These are phyloP conservation scores for Phytophthora rubi DNA, from an alignment of 352 stramenopile genomes.

Conservation along the genomic window DNA sequence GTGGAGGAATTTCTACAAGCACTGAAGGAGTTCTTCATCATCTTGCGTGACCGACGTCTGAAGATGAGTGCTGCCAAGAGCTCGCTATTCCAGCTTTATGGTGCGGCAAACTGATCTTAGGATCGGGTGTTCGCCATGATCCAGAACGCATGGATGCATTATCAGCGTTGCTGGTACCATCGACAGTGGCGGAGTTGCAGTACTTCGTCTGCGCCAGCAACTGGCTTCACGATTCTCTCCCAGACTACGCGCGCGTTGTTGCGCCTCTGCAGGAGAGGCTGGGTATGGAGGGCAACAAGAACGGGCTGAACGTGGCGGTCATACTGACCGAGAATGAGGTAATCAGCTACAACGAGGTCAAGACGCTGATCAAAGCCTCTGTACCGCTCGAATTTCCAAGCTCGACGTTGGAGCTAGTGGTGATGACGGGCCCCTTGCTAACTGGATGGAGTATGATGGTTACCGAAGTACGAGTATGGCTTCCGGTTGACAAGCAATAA, in stretches of 20 bases:
- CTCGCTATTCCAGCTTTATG: slow-evolving; percentile 22
- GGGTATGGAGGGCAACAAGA: slow-evolving; percentile 11
- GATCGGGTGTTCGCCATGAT: too few relatives aligned
- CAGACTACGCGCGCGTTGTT: slow-evolving; percentile 22
- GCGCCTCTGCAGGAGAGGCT: slow-evolving; percentile 17
- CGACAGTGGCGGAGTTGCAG: slow-evolving; percentile 11
- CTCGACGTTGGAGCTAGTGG: background rate
- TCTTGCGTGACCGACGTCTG: slow-evolving; percentile 7
- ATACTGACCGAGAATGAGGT: background rate
- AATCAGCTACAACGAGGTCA: slow-evolving; percentile 6
- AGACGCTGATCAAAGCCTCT: slow-evolving; percentile 1
- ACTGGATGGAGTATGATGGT: slow-evolving; percentile 5
- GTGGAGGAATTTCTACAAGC: slow-evolving; percentile 8
- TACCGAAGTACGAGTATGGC: background rate
- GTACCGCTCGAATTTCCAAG: background rate
- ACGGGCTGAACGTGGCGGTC: slow-evolving; percentile 1
- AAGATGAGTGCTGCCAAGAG: slow-evolving; percentile 33
- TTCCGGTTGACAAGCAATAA: slow-evolving; percentile 7
- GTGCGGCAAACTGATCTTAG: slow-evolving; percentile 27
- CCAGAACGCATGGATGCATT: background rate
- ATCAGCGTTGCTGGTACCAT: background rate
- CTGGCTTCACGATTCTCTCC: slow-evolving; percentile 22
- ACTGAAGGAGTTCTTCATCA: slow-evolving; percentile 20
- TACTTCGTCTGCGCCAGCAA: slow-evolving; percentile 9
- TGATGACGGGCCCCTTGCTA: background rate